These are phyloP conservation scores for Calocera viscosa DNA, from an alignment of 768 basidiomycete species.

Conservation along the genomic window DNA sequence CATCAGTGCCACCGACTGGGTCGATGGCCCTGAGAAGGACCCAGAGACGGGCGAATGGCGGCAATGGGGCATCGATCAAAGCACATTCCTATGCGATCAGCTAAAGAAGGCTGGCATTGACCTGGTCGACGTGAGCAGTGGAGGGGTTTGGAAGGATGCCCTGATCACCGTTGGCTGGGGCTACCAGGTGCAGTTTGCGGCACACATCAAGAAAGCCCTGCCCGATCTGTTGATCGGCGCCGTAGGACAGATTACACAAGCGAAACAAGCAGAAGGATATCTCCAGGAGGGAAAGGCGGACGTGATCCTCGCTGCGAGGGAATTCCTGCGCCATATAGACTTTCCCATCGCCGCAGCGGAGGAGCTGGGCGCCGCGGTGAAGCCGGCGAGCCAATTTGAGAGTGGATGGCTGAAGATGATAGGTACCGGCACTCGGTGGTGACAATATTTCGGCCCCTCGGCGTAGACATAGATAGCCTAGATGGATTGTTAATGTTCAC, in stretches of 20 bases:
- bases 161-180: slow-evolving; percentile 44
- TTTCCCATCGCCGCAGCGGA: slow-evolving; percentile 52
- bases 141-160: slow-evolving; percentile 51
- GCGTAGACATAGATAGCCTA: too few species aligned
- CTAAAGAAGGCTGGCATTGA: slow-evolving; percentile 55
- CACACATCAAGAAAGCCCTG: slow-evolving; percentile 41
- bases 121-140: slow-evolving; percentile 56
- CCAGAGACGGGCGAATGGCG: slow-evolving; percentile 43
- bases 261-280: slow-evolving; percentile 47
- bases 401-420: slow-evolving; percentile 41
- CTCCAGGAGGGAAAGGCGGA: slow-evolving; percentile 55
- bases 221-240: slow-evolving; percentile 45
- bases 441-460: too few species aligned
- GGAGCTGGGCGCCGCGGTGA: slow-evolving; percentile 50
- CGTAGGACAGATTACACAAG: slow-evolving; percentile 61
- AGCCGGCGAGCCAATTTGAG: slow-evolving; percentile 61
- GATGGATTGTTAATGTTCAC: too few species aligned
- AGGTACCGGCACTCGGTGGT: too few species aligned
- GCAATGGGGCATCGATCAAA: slow-evolving; percentile 72
- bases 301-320: slow-evolving; percentile 53
- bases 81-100: slow-evolving; percentile 42
- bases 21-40: slow-evolving; percentile 43
- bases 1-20: slow-evolving; percentile 57
- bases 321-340: slow-evolving; percentile 52
- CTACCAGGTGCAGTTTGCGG: slow-evolving; percentile 40